Conservation (phyloP, 192 early-diverging fungal species). For the Backusella parvicylindrica region DNA sequence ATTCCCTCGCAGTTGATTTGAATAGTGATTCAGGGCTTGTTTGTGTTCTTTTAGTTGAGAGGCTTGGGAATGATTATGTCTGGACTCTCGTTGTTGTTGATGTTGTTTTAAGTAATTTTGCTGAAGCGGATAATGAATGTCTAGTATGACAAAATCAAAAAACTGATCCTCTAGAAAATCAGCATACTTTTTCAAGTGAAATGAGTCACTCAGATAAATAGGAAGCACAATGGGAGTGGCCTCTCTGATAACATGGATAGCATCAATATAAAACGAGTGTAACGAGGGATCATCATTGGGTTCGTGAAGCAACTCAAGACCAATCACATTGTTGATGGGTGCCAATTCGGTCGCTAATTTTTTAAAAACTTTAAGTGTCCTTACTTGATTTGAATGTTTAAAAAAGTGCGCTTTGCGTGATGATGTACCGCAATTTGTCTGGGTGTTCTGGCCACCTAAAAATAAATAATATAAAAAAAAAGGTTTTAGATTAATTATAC, state of each 20-base stretch:
- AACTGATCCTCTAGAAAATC: background rate
- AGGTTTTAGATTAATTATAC: background rate
- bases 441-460: slow-evolving; percentile 24
- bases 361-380: background rate
- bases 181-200: slow-evolving; percentile 11
- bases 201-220: slow-evolving; percentile 20
- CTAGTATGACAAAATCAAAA: background rate
- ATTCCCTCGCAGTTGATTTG: background rate
- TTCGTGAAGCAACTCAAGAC: slow-evolving; percentile 17
- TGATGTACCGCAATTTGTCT: slow-evolving; percentile 14
- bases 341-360: background rate
- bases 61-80: slow-evolving; percentile 10
- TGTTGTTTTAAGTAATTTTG: background rate
- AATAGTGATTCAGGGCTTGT: background rate
- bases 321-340: slow-evolving; percentile 22
- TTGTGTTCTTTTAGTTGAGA: background rate
- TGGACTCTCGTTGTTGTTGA: slow-evolving; percentile 11
- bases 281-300: slow-evolving; percentile 15
- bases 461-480: background rate
- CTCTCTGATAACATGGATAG: background rate
- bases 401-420: slow-evolving; percentile 8
- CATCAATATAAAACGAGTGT: slow-evolving; percentile 2
- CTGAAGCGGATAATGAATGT: background rate
- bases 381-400: background rate
- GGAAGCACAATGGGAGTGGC: background rate